Conservation (phyloP, 257 asterid species). For the Solanum habrochaites region DNA sequence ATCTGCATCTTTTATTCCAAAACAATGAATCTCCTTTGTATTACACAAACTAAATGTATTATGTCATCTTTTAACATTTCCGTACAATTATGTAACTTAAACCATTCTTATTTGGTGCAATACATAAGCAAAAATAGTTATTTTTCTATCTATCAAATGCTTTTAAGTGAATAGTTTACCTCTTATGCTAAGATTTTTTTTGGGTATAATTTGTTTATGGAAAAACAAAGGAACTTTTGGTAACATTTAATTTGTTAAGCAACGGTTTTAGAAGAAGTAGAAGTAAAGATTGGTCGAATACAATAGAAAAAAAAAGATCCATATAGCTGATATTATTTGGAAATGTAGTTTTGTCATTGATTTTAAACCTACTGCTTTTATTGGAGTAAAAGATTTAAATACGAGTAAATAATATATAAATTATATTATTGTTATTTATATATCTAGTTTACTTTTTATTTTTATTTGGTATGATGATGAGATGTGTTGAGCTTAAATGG, state of each 20-base stretch:
- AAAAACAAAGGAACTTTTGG: background rate
- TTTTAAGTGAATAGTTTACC: background rate
- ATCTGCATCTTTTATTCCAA: background rate
- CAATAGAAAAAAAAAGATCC: background rate
- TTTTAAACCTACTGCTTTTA: background rate
- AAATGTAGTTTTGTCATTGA: background rate
- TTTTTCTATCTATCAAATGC: background rate
- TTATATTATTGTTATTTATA: background rate
- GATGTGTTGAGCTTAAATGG: background rate
- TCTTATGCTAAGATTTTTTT: background rate
- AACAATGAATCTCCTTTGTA: background rate
- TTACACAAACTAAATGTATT: background rate
- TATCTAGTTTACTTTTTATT: background rate
- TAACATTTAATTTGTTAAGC: background rate
- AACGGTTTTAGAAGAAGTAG: background rate
- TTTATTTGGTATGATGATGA: background rate
- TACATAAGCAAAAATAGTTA: background rate
- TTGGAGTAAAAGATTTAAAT: background rate
- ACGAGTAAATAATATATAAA: background rate
- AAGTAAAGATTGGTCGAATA: background rate
- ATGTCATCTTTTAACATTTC: background rate
- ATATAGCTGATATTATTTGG: background rate
- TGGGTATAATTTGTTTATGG: background rate
- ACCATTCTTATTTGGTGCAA: background rate
- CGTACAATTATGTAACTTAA: background rate